Percentiles rank a stretch among this genome's conserved stretches.
phyloP scores from a whole-genome alignment of 169 alveolate species.

The Cryptosporidium viatorum region DNA sequence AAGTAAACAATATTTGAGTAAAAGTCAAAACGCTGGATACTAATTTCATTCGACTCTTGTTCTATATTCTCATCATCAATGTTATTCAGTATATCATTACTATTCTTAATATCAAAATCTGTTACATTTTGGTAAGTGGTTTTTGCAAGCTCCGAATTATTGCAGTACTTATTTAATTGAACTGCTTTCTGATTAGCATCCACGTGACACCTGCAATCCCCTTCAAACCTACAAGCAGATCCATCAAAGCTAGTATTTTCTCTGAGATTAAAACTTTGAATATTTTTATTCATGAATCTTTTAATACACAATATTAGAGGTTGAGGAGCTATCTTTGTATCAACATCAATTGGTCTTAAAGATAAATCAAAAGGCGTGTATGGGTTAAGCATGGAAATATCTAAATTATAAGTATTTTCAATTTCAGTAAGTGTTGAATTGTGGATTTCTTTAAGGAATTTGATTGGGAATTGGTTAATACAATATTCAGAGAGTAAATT shows the following conservation, averaged over 20 bases:
- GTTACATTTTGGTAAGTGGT: too few relatives aligned
- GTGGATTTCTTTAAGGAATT: background rate
- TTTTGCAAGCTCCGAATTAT: background rate
- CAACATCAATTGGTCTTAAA: background rate
- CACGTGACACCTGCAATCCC: too few relatives aligned
- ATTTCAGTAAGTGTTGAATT: background rate
- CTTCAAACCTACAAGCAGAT: background rate
- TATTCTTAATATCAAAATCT: background rate
- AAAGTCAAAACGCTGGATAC: background rate
- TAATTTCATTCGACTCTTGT: background rate
- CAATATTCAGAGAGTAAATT: constrained; percentile 33
- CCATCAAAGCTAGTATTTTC: background rate
- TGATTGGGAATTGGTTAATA: background rate
- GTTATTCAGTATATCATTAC: background rate
- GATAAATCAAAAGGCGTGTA: constrained; percentile 37
- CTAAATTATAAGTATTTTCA: constrained; percentile 7
- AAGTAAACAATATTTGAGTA: constrained; percentile 34
- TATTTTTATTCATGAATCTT: background rate
- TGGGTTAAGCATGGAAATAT: constrained; percentile 26
- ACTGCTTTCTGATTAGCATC: background rate
- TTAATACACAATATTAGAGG: constrained; percentile 38
- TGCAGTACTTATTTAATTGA: too few relatives aligned
- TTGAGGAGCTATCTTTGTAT: constrained; percentile 9
- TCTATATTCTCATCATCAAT: background rate
- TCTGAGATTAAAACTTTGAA: background rate